Base-by-base conservation (phyloP, 2,329 filamentous ascomycete species). In the Aspergillus puulaauensis region DNA sequence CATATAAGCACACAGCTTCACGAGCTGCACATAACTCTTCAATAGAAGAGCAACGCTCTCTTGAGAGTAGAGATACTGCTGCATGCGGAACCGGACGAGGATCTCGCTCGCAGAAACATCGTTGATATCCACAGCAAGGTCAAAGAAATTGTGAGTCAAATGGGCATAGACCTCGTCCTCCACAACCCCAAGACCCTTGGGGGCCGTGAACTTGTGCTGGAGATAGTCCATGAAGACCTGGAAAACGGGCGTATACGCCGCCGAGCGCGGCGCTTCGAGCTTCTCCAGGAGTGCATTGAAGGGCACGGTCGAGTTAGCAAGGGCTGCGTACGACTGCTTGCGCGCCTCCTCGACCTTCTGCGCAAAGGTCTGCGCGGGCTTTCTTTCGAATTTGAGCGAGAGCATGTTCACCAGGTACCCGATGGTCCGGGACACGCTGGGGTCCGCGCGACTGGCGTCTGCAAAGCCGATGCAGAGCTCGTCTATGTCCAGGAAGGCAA, bases 331-430 rank as follows among this genome's bases (percentile, higher is more conserved):
- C 19, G 66, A 60, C 55, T 66, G 65, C 0, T 64, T 52, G 1
- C 70, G 61, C 1, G 62, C 56, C 19, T 66, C 57, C 24, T 64
- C 61, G 4, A 80, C 57, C 2, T 63, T 61, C 4, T 75, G 68
- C 0, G 56, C 61, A 55, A 79, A 78, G 0, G 48, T 41, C 19
- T 52, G 46, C 5, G 3, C 3, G 2, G 17, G 4, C 41, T 55
- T 17, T 4, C 11, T 45, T 2, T 63, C 33, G 56, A 83, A 77
- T 1, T 72, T 70, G 1, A 84, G 47, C 2, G 82, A 75, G 0
- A 85, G 66, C 0, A 83, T 64, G 57, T 85, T 84, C 2, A 84
- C 57, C 41, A 79, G 79, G 43, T 76, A 66, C 2, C 83, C 83
- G 1, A 84, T 64, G 3, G 66, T 81, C 1, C 63, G 54, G 7